Conservation (phyloP, 352 stramenopile species). For the Peronospora belbahrii region DNA sequence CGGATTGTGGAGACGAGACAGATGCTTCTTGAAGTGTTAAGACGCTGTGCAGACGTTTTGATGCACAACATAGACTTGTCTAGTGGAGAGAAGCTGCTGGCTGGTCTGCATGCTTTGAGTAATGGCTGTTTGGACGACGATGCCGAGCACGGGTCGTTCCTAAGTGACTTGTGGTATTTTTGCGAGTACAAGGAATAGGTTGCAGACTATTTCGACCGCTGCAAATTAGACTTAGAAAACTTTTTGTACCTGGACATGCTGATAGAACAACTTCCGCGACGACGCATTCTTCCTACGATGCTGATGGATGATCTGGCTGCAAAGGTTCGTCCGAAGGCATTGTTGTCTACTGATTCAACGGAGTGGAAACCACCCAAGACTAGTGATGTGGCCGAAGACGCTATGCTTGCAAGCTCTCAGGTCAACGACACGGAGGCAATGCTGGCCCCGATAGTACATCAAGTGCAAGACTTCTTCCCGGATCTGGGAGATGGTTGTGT, state of each 20-base stretch:
- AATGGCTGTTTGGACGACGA: constrained; percentile 43
- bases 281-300: constrained; percentile 21
- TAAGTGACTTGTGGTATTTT: constrained; percentile 68
- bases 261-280: constrained; percentile 47
- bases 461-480: constrained; percentile 58
- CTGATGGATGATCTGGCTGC: constrained; percentile 14
- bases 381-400: constrained; percentile 2
- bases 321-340: constrained; percentile 6
- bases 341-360: constrained; percentile 10
- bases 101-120: constrained; percentile 53
- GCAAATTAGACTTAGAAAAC: constrained; percentile 47
- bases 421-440: background rate
- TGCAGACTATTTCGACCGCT: constrained; percentile 38
- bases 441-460: constrained; percentile 31
- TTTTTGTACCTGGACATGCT: constrained; percentile 71
- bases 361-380: constrained; percentile 4
- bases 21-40: constrained; percentile 32
- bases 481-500: constrained; percentile 53
- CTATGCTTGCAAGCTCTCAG: constrained; percentile 6
- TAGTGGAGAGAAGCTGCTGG: constrained; percentile 40
- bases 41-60: constrained; percentile 22
- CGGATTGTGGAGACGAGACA: constrained; percentile 45
- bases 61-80: constrained; percentile 19
- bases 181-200: constrained; percentile 60
- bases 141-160: constrained; percentile 51